Percentiles rank a stretch among this genome's conserved stretches.
Conservation (phyloP, 108 stramenopile genomes). For the Conticribra weissflogii region DNA sequence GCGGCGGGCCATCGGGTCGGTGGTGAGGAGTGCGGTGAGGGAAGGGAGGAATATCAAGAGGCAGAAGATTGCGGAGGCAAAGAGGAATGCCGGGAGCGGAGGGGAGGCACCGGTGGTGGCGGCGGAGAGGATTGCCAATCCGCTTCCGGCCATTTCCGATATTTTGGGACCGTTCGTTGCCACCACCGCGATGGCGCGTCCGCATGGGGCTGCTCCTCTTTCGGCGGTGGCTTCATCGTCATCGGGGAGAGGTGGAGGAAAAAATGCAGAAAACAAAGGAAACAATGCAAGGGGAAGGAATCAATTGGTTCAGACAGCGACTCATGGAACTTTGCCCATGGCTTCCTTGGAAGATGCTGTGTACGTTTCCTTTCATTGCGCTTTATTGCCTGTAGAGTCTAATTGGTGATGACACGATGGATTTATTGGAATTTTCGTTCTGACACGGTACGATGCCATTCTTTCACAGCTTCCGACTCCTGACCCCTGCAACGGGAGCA, state of each 20-base stretch:
- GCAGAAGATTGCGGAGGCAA: conserved; percentile 56
- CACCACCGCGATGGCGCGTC: too few species aligned
- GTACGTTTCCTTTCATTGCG: conserved; percentile 56
- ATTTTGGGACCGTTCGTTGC: conserved; percentile 75
- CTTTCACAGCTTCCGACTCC: conserved; percentile 68
- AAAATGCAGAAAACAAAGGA: neutral
- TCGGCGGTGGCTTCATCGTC: conserved; percentile 4
- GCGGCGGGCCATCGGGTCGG: conserved; percentile 78
- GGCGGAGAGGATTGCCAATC: conserved; percentile 35
- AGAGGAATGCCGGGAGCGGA: conserved; percentile 9
- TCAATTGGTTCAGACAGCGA: conserved; percentile 48
- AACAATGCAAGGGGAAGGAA: conserved; percentile 23
- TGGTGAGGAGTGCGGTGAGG: conserved; percentile 66
- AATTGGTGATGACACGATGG: neutral
- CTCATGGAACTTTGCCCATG: conserved; percentile 62
- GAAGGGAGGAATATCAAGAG: conserved; percentile 59
- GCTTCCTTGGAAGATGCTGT: conserved; percentile 84
- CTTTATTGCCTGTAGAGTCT: neutral
- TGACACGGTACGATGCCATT: too few species aligned
- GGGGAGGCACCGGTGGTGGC: conserved; percentile 7
- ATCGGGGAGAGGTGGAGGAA: conserved; percentile 5
- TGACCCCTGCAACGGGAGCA: conserved; percentile 68
- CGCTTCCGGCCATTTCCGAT: conserved; percentile 66
- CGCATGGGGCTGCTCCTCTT: conserved; percentile 34
- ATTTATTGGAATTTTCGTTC: too few species aligned